Base-by-base conservation (phyloP, 1,284 basidiomycete species). In the Vanrija sp. region DNA sequence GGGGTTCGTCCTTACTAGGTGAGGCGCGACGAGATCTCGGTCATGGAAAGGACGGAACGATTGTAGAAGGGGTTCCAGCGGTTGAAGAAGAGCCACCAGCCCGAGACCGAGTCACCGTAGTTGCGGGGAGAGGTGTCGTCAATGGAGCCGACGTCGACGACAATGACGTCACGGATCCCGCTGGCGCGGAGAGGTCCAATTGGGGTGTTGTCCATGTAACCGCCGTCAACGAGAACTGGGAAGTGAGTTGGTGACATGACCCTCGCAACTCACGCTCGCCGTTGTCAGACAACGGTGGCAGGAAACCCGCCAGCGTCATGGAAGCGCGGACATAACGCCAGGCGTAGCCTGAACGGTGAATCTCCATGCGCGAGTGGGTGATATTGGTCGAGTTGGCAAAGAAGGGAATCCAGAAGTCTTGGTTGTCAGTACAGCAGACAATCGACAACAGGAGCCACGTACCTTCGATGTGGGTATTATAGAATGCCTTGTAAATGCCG, bases 351-450 rank as follows among this genome's bases (percentile, higher is more conserved):
- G 89, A 90, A 57, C 95, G 89, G 68, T 99, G 96, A 39, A 98
- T 87, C 71, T 98, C 93, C 93, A 98, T 98, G 6, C 86, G 82
- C 10, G 92, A 96, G 54, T 89, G 92, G 47, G 88, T 94, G 71
- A 99, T 97, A 69, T 98, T 98, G n/a, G 96, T 97, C 7, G 94
- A 93, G 68, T 98, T 98, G 77, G 92, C 96, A 77, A 94, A 99
- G 78, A 87, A 99, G 2, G 96, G 95, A 4, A 98, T 81, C 96
- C 95, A 98, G 87, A 96, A 95, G 76, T 96, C 92, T 77, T 48
- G 9, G 9, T 2, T 23, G 52, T 51, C 47, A 45, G 23, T 51
- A 19, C 27, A 37, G 51, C 38, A 5, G 7, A 14, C 10, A 12
- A 18, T 41, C 9, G 12, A n/a, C n/a, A n/a, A n/a, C 12, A 31